Evolutionary conservation across 495 filamentous ascomycete genomes (phyloP), one percentile per base, ranked within the genome.

Genomic region (Xylaria sp.): DNA sequence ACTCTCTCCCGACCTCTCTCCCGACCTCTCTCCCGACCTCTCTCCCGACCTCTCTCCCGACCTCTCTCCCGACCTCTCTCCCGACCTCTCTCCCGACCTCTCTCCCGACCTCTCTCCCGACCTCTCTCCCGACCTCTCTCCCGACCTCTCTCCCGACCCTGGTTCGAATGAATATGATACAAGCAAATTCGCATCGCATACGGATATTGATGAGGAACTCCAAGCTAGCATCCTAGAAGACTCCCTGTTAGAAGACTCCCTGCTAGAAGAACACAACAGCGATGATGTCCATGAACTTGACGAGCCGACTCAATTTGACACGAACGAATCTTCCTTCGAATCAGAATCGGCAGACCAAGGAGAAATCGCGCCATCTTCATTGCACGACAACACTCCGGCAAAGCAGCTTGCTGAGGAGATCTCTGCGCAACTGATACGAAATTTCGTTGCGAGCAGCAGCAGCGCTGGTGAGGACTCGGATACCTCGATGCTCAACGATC

Each of bases 201-300:
- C 76, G 70, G 77, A 76, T 41, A 17, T 78, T 37, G 76, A 79
- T 41, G 75, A 79, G 5, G 77, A 77, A 68, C 59, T 79, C 1
- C 77, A 79, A 41, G 52, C 76, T 41, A 78, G 74, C 33, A 76
- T 78, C 26, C 53, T 75, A 41, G 72, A 74, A 48, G 19, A 59
- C 59, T 77, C 70, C 0, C 61, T 75, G 24, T 14, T 70, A 6
- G 71, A 73, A n/a, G 65, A 44, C 59, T 77, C 70, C 0, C 61
- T 75, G 24, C n/a, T 70, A 6, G 71, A 73, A n/a, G 65, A 44
- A 41, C 35, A 59, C 26, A 19, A 37, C 26, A 37, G 64, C 52
- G 9, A 14, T 11, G 61, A 66, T 3, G 52, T 24, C 3, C 11
- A 15, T 44, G 40, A 50, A 14, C 19, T 31, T 44, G 72, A 59